Evolutionary conservation across 768 basidiomycete genomes (phyloP), one percentile per base, ranked within the genome.

Genomic region (Amanita thiersii): DNA sequence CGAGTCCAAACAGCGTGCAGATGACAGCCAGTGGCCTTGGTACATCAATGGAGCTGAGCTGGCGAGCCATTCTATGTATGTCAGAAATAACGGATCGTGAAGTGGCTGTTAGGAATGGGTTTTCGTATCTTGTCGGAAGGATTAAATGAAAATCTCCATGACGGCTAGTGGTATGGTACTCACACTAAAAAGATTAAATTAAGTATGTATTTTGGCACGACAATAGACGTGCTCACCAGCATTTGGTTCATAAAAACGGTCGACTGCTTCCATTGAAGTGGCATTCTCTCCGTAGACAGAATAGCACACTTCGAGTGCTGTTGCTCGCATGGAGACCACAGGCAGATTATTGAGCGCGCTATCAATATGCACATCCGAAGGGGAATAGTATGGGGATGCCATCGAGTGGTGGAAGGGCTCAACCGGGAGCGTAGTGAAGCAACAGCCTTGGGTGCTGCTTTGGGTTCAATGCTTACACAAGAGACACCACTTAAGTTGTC

Each of bases 31-130:
- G 57, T 5, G 85, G 85, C 43, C 71, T 65, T n/a, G 86, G 83
- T 15, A 84, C 64, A 54, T 86, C 76, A 21, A 88, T 56, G 4
- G 69, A 60, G 43, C 77, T 74, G 29, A 83, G 60, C 25, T 75
- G 74, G 17, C 69, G 71, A 5, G 80, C 74, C 35, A 86, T 65
- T 19, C 67, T 57, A 50, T 83, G 75, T 14, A 88, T 79, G 51
- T 87, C 83, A 38, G 77, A 68, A 46, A 89, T 84, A 37, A 85
- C 65, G 30, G 73, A 68, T 38, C 82, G 76, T 26, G 85, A 83
- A 4, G 77, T 82, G 25, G 85, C 82, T 24, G 84, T 86, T 29
- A 88, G 55, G 47, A 83, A 57, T 2, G 86, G 86, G 52, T 88
- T 88, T 62, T 88, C 84, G 52, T 88, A 88, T 52, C 81, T 83